These are phyloP conservation scores for Talinum fruticosum DNA, from an alignment of 148 eudicot species.

Conservation along the genomic window DNA sequence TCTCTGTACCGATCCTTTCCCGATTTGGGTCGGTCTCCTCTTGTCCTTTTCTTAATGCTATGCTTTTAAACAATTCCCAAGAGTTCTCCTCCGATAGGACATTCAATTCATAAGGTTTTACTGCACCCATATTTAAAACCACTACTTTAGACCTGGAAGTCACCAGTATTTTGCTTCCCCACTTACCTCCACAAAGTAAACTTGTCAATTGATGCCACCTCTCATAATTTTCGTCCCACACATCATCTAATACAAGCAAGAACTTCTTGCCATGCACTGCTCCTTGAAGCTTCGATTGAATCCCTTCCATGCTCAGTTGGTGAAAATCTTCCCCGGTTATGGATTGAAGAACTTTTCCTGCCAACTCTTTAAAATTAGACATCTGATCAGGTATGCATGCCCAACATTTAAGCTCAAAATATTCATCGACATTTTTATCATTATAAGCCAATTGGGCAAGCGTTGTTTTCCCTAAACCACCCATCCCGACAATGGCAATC, in stretches of 20 bases:
- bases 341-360: not conserved
- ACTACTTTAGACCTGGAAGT: not conserved
- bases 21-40: too few species aligned
- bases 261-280: not conserved
- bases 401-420: conserved; percentile 12
- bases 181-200: not conserved
- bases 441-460: conserved; percentile 16
- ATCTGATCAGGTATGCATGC: conserved; percentile 7
- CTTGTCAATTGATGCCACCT: not conserved
- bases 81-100: not conserved
- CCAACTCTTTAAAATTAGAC: not conserved
- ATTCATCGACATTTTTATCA: not conserved
- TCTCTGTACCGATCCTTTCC: not conserved
- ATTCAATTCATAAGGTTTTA: not conserved
- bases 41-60: not conserved
- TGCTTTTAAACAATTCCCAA: not conserved
- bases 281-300: not conserved
- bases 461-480: conserved; percentile 19
- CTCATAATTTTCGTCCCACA: not conserved
- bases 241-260: conserved; percentile 9
- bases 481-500: conserved; percentile 18
- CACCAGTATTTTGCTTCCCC: conserved; percentile 8
- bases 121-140: not conserved
- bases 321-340: not conserved
- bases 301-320: not conserved